These are phyloP conservation scores for Typha latifolia DNA, from an alignment of 176 grass and related monocot species.

Conservation along the genomic window DNA sequence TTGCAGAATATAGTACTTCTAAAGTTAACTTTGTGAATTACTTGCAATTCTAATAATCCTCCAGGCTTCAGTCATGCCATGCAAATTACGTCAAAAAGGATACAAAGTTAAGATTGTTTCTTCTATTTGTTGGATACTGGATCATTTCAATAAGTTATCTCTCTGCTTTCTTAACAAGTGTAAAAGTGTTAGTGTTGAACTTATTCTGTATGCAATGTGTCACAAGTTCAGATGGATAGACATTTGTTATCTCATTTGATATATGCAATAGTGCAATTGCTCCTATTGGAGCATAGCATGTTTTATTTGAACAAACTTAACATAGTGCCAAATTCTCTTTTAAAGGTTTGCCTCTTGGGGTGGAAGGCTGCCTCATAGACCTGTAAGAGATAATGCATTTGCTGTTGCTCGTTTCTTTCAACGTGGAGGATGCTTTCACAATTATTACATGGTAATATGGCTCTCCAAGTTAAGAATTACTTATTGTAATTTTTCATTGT, in stretches of 20 bases:
- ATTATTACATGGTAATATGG: conserved; percentile 94
- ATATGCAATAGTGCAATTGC: neutral
- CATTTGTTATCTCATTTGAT: neutral
- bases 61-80: too few species aligned
- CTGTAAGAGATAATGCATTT: conserved; percentile 80
- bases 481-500: too few species aligned
- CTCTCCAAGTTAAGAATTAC: neutral
- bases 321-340: neutral
- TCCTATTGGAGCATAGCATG: neutral
- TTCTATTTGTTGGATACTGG: too few species aligned
- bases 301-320: neutral
- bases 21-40: too few species aligned
- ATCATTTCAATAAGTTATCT: too few species aligned
- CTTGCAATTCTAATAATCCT: too few species aligned
- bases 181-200: too few species aligned
- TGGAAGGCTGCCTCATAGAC: conserved; percentile 65
- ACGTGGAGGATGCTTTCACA: conserved; percentile 85
- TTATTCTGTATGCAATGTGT: too few species aligned
- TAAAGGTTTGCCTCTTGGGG: conserved; percentile 83
- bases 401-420: conserved; percentile 97
- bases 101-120: too few species aligned
- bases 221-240: neutral
- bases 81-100: too few species aligned
- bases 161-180: too few species aligned
- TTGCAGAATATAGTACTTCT: too few species aligned